Evolutionary conservation across 805 yeast genomes (phyloP), one percentile per base, ranked within the genome.

Genomic region (Cyberlindnera mississippiensis): DNA sequence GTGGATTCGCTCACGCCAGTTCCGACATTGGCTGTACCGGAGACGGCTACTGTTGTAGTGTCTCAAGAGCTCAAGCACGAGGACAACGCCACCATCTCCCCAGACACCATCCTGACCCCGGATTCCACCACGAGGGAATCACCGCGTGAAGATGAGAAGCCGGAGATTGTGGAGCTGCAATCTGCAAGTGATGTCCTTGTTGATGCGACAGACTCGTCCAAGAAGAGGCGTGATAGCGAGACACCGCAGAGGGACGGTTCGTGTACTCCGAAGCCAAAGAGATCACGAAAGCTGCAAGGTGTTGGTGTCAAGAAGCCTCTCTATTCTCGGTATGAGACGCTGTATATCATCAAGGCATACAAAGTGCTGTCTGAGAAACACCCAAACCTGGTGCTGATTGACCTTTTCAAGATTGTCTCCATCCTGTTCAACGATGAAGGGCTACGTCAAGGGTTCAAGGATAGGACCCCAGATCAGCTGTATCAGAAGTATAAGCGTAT

Each of bases 401-500:
- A 56, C 27, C 40, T 49, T 4, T 56, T 56, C 43, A 55, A 52
- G 29, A 51, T 53, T 6, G 47, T 55, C 4, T 42, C 53, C 1
- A 29, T 47, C 1, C 31, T 56, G 6, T 56, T 52, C 47, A 56
- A 56, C 31, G 46, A 49, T 8, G 55, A 53, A 30, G 56, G 56
- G 2, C 18, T 22, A 4, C 41, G 40, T 10, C 45, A 48, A 28
- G 59, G 60, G 2, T 55, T 56, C 28, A 53, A 53, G 39, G 47
- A 49, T 18, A 38, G 61, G 12, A 53, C 61, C 1, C 44, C 56
- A 4, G 61, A 56, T 38, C 60, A 56, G 32, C 38, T 56, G 10
- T 55, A 56, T 35, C 61, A 56, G 19, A 56, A 56, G 38, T 56
- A 55, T 34, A 56, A 56, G 31, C 42, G 61, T 29, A 49, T 56